phyloP scores from a whole-genome alignment of 2,329 filamentous ascomycete genomes.

The Penicillium psychrosexuale region DNA sequence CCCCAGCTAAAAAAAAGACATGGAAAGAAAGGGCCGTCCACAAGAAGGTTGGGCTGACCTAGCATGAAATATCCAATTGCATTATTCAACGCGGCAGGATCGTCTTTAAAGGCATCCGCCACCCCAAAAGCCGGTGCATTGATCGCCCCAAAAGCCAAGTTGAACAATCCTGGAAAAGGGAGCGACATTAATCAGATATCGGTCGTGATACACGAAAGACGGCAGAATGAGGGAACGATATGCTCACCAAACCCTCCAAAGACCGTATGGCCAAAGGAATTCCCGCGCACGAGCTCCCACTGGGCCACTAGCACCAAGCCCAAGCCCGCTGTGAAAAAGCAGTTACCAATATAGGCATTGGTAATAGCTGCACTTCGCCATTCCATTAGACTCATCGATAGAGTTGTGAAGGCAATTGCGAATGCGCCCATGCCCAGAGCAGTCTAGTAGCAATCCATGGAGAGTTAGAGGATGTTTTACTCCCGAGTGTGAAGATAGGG shows the following conservation, averaged over 20 bases:
- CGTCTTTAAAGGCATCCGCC: constrained; percentile 43
- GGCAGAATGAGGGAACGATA: too few species aligned
- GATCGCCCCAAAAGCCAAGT: constrained; percentile 50
- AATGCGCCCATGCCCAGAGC: constrained; percentile 54
- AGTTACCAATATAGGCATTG: constrained; percentile 55
- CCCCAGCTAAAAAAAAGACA: constrained; percentile 24
- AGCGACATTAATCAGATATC: too few species aligned
- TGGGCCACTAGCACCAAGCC: constrained; percentile 55
- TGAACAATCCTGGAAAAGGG: constrained; percentile 43
- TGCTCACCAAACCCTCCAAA: constrained; percentile 52
- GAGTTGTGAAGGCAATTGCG: constrained; percentile 53
- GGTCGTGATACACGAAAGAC: too few species aligned
- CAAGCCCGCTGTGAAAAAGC: constrained; percentile 53
- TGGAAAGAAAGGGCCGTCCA: constrained; percentile 48
- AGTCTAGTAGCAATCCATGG: constrained; percentile 30
- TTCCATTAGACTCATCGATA: constrained; percentile 56
- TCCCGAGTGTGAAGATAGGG: too few species aligned
- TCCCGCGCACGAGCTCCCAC: constrained; percentile 54
- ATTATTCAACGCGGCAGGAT: constrained; percentile 47
- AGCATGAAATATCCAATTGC: constrained; percentile 50
- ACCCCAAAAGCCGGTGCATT: constrained; percentile 50
- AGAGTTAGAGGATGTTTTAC: too few species aligned
- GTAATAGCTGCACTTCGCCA: constrained; percentile 51
- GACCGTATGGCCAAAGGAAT: constrained; percentile 54
- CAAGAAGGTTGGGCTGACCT: constrained; percentile 23